Percentiles rank a stretch among this genome's conserved stretches.
phyloP scores from a whole-genome alignment of 2,329 filamentous ascomycete species.

The Monascus ruber region DNA sequence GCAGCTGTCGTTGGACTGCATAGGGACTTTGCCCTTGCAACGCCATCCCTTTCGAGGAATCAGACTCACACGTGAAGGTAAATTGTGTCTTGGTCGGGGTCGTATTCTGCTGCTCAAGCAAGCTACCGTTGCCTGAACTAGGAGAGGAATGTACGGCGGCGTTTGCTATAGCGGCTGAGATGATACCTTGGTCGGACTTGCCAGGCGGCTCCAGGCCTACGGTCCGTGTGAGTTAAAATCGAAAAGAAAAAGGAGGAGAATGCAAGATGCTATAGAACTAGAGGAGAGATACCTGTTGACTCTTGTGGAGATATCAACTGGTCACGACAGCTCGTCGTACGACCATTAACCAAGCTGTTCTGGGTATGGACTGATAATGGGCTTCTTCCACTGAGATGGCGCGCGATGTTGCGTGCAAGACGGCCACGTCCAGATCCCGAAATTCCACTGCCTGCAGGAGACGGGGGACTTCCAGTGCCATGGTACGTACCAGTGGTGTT shows the following conservation, averaged over 20 bases:
- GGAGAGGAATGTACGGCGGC: slow-evolving; percentile 58
- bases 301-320: slow-evolving; percentile 35
- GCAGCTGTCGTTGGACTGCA: slow-evolving; percentile 24
- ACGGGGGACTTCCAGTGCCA: slow-evolving; percentile 42
- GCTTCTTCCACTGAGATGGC: slow-evolving; percentile 47
- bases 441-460: slow-evolving; percentile 55
- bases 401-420: slow-evolving; percentile 50
- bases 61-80: slow-evolving; percentile 90
- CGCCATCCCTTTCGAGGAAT: slow-evolving; percentile 66
- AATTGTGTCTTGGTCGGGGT: slow-evolving; percentile 75
- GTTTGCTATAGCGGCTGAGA: slow-evolving; percentile 83
- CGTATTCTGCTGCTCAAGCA: slow-evolving; percentile 58
- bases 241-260: slow-evolving; percentile 10
- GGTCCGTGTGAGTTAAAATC: slow-evolving; percentile 4
- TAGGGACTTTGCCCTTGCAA: slow-evolving; percentile 53
- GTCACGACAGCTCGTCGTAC: slow-evolving; percentile 38
- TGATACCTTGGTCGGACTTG: slow-evolving; percentile 60
- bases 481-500: slow-evolving; percentile 43
- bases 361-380: slow-evolving; percentile 51
- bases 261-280: slow-evolving; percentile 10
- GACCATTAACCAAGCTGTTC: slow-evolving; percentile 42
- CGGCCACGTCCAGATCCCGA: slow-evolving; percentile 77
- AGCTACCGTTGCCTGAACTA: slow-evolving; percentile 67
- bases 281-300: slow-evolving; percentile 17
- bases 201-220: slow-evolving; percentile 24